Base-by-base conservation (phyloP, 2,329 filamentous ascomycete genomes). In the Fusarium concolor region DNA sequence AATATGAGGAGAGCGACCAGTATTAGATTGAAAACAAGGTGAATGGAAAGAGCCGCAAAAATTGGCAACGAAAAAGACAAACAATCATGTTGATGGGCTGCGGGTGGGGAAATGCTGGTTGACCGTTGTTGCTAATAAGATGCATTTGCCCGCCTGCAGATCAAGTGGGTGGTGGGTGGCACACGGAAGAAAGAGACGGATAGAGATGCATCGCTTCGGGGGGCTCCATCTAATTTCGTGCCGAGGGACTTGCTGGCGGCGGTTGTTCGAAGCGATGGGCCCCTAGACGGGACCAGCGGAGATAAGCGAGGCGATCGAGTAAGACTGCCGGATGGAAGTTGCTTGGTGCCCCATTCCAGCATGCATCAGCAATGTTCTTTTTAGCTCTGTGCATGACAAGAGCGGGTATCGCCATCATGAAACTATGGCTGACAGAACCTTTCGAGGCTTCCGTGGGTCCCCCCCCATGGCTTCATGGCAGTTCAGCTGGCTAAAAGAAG, bases 101-200 rank as follows among this genome's bases (percentile, higher is more conserved):
- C 43, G 42, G 31, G 71, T 74, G 71, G 71, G 70, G 71, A 68
- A 68, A 52, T 31, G 31, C 62, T 57, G 39, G 53, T 64, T 55
- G 56, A 54, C 67, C 64, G 62, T 73, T 71, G 57, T 59, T 71
- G 57, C 54, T 59, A 69, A 56, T 56, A 69, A 57, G 37, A 73
- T 62, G 54, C 65, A 71, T 63, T 62, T 50, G 57, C 50, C 56
- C 61, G 51, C 35, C 54, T 70, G 71, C 71, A 71, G 70, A 73
- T 74, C 62, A 38, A 65, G 58, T 56, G 65, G 57, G 60, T 70
- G 61, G 68, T 68, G 62, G 70, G 66, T 73, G 69, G 42, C 64
- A 73, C 71, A 71, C 47, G 62, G 58, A 54, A 33, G 31, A 33
- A 62, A 22, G 57, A 70, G 63, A 64, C 29, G 29, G 29, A 31